Evolutionary conservation across 768 basidiomycete genomes (phyloP), one percentile per base, ranked within the genome.

Genomic region (Serendipita indica): DNA sequence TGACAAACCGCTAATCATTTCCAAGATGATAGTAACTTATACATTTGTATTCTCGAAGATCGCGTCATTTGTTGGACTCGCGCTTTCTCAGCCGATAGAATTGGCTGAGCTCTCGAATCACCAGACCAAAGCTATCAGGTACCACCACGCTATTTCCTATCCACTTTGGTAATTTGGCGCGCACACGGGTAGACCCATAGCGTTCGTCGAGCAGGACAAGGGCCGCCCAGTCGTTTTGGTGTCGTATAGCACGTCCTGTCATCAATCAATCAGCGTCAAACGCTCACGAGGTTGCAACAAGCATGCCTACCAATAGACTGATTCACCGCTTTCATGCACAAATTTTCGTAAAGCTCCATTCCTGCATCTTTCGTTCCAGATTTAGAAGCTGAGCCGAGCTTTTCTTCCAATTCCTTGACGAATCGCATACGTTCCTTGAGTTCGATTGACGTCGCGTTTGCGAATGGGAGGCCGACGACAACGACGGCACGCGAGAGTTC

Each of bases 281-380:
- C 1, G 22, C 27, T 12, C 12, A 37, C 27, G 1, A 5, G 5
- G 27, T n/a, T 43, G 7, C 7, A 43, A 25, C 35, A 39, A 20
- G 35, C 27, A 5, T 2, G 69, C 83, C 59, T 52, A 89, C 93
- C 94, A 61, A 99, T 96, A 59, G 88, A 90, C 68, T 99, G 94
- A 70, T 99, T 99, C 57, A 99, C 92, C 0, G 92, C 88, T 63
- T 84, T 86, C 84, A 88, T 89, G 65, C 87, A 89, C 78, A 89
- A 79, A 65, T 89, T 89, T 73, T 88, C 86, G 68, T 92, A 97
- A 58, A 94, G 72, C 70, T 91, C 90, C 20, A 81, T 75, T 3
- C 80, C 86, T 3, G 88, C 84, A 62, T 88, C 82, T 59, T 78
- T 81, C 59, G 73, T 67, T 7, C 77, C 75, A 0, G 65, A 57